These are phyloP conservation scores for Pichia kluyveri DNA, from an alignment of 805 yeast genomes.

Conservation along the genomic window DNA sequence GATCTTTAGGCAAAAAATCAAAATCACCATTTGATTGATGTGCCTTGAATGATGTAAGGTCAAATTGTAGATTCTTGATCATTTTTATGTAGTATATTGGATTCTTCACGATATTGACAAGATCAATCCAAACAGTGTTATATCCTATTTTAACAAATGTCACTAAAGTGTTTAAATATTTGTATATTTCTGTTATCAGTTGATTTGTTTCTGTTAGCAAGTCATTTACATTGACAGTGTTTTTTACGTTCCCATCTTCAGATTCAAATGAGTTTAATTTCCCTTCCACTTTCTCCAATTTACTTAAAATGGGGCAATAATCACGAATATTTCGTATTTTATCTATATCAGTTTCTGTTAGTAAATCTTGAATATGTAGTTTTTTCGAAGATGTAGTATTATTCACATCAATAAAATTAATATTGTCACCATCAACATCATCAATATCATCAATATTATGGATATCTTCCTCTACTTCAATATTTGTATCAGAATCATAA, in stretches of 20 bases:
- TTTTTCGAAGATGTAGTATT: too few relatives aligned
- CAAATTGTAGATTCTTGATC: not conserved
- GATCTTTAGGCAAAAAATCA: conserved; percentile 49
- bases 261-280: conserved; percentile 21
- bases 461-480: too few relatives aligned
- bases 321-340: conserved; percentile 17
- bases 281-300: conserved; percentile 15
- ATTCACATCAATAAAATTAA: too few relatives aligned
- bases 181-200: conserved; percentile 2
- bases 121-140: conserved; percentile 58
- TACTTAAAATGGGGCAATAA: conserved; percentile 21
- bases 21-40: conserved; percentile 19
- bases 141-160: conserved; percentile 45
- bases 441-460: too few relatives aligned
- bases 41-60: not conserved
- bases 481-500: conserved; percentile 8
- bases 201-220: conserved; percentile 31
- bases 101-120: conserved; percentile 51
- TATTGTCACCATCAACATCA: too few relatives aligned
- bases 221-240: conserved; percentile 29
- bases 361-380: conserved; percentile 2
- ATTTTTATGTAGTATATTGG: conserved; percentile 54
- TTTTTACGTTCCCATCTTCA: not conserved
- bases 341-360: conserved; percentile 9
- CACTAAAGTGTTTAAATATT: conserved; percentile 35